These are phyloP conservation scores for Solanum sejunctum DNA, from an alignment of 257 asterid species.

Conservation along the genomic window DNA sequence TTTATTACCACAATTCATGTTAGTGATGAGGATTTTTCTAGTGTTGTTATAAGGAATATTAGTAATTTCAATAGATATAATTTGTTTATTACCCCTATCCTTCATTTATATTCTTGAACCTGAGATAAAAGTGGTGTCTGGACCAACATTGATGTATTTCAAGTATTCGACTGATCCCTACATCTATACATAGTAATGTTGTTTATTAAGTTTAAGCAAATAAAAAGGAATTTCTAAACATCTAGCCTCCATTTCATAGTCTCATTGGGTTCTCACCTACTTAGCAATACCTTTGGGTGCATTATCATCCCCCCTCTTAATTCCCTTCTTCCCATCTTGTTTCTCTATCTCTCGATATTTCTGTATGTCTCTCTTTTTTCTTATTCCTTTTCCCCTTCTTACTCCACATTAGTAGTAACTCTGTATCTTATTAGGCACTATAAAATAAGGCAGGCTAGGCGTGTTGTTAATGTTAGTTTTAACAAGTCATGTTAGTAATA, in stretches of 20 bases:
- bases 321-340: neutral
- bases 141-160: neutral
- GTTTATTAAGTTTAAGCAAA: neutral
- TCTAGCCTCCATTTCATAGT: neutral
- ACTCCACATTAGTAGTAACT: neutral
- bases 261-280: neutral
- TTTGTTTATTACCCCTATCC: neutral
- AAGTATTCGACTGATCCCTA: neutral
- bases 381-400: neutral
- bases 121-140: neutral
- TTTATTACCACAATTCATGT: too few species aligned
- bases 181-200: neutral
- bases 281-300: neutral
- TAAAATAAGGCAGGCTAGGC: neutral
- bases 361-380: neutral
- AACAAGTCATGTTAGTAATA: too few species aligned
- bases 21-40: neutral
- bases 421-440: neutral
- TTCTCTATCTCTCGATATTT: too few species aligned
- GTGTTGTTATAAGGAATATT: neutral
- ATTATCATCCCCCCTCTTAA: neutral
- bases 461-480: neutral
- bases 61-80: neutral
- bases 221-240: neutral
- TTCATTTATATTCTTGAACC: neutral